Evolutionary conservation across 768 basidiomycete species (phyloP).

Genomic region (Amanita phalloides): DNA sequence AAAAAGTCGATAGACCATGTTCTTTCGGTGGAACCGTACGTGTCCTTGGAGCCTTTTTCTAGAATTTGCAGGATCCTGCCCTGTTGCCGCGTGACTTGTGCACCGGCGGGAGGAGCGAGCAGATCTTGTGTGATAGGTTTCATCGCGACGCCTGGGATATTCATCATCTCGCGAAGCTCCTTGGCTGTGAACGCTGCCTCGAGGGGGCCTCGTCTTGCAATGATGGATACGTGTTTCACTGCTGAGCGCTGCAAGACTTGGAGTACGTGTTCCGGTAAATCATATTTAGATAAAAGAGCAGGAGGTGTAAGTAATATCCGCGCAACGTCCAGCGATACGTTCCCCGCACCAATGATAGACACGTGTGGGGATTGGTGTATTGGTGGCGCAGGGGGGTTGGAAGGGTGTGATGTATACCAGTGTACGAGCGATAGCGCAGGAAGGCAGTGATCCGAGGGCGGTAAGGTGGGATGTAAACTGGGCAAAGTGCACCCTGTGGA

Average conservation of each 20-base stretch:
- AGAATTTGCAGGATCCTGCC: conserved; percentile 56
- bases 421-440: conserved; percentile 82
- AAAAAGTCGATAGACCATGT: conserved; percentile 82
- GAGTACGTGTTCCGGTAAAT: conserved; percentile 70
- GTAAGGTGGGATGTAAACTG: conserved; percentile 41
- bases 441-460: conserved; percentile 33
- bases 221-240: conserved; percentile 70
- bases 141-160: conserved; percentile 56
- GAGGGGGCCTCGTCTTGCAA: conserved; percentile 79
- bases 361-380: conserved; percentile 61
- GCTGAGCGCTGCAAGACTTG: conserved; percentile 48
- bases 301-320: conserved; percentile 76
- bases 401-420: conserved; percentile 95
- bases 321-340: conserved; percentile 89
- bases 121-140: conserved; percentile 42
- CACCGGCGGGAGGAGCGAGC: conserved; percentile 19
- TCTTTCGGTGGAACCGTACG: conserved; percentile 39
- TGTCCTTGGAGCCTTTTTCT: conserved; percentile 46
- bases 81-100: conserved; percentile 48
- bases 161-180: conserved; percentile 81
- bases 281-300: conserved; percentile 52
- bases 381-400: conserved; percentile 43
- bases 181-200: conserved; percentile 90
- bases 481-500: conserved; percentile 78
- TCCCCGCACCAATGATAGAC: conserved; percentile 87